Evolutionary conservation across 192 early-diverging fungal genomes (phyloP), one percentile per base, ranked within the genome.

Genomic region (Podila minutissima): DNA sequence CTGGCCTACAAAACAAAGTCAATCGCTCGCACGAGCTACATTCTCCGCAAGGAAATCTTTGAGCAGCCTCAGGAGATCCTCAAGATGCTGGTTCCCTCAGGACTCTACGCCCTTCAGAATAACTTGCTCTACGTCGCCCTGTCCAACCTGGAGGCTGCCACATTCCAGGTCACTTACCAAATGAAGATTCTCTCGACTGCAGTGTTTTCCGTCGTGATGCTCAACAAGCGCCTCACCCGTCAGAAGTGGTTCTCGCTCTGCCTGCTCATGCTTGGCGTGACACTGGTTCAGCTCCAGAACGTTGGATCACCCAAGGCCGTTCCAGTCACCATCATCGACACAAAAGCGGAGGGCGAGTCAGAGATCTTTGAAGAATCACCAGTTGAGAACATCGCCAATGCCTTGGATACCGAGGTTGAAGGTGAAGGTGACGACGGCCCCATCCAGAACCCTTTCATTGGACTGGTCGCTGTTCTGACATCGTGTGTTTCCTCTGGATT

Each of bases 181-280:
- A 88, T 97, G 88, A 97, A 97, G 78, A 95, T 96, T 75, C 83
- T 97, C 11, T 95, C 94, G 7, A 96, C 95, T 2, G 95, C 95
- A 1, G 74, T 95, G n/a, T 96, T 95, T 63, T 93, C 92, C 12
- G 93, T 97, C n/a, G 61, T 86, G 51, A 84, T 97, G 74, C 83
- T 97, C 24, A 90, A 89, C 33, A 84, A 90, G 65, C 82, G 82
- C 4, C 73, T 97, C 35, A 84, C 86, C 17, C 49, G 74, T 10
- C 72, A 74, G n/a, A 93, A 96, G 75, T 95, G 94, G 94, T 70
- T 91, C 37, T 84, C 94, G 3, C 83, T 97, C 11, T 83, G 92
- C 4, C 58, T 97, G 7, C 82, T 97, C 55, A 95, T 94, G 77
- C 69, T 89, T 63, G 95, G 95, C 48, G 91, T 97, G 32, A 95